Evolutionary conservation across 352 stramenopile species (phyloP).

Genomic region (Phytophthora citrophthora): DNA sequence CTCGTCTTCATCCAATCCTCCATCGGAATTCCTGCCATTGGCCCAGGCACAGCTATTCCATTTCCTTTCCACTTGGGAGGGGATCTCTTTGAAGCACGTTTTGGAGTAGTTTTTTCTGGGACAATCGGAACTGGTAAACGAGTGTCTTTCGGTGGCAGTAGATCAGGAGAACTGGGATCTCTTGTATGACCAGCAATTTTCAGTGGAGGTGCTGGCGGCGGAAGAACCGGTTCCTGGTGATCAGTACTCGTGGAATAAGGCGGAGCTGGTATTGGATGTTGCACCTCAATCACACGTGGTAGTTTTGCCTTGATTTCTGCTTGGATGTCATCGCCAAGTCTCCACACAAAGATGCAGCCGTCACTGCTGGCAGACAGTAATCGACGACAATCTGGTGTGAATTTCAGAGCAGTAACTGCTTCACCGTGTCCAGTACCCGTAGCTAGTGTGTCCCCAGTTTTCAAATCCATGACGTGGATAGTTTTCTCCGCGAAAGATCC

Average conservation of each 20-base stretch:
- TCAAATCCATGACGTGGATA: constrained; percentile 88
- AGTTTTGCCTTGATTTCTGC: constrained; percentile 65
- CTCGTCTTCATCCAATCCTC: constrained; percentile 81
- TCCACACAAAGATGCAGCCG: constrained; percentile 90
- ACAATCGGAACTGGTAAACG: background rate
- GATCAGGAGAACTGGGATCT: background rate
- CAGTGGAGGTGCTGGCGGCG: constrained; percentile 43
- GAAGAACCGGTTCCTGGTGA: constrained; percentile 5
- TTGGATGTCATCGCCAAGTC: constrained; percentile 81
- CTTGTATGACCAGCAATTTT: background rate
- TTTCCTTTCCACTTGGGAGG: constrained; percentile 59
- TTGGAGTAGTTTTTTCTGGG: constrained; percentile 2
- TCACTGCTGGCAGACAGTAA: constrained; percentile 87
- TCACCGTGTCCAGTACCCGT: constrained; percentile 87
- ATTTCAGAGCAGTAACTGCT: constrained; percentile 81
- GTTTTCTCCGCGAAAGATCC: constrained; percentile 84
- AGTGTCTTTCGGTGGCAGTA: background rate
- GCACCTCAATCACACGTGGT: constrained; percentile 42
- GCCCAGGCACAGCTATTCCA: constrained; percentile 47
- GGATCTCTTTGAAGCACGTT: constrained; percentile 21
- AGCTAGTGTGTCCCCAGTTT: constrained; percentile 75
- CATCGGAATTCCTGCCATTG: constrained; percentile 61
- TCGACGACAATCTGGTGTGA: constrained; percentile 86
- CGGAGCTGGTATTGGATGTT: constrained; percentile 35
- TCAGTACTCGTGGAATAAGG: constrained; percentile 13